These are phyloP conservation scores for Trichoderma sp. DNA, from an alignment of 2,329 filamentous ascomycete genomes.

Conservation along the genomic window DNA sequence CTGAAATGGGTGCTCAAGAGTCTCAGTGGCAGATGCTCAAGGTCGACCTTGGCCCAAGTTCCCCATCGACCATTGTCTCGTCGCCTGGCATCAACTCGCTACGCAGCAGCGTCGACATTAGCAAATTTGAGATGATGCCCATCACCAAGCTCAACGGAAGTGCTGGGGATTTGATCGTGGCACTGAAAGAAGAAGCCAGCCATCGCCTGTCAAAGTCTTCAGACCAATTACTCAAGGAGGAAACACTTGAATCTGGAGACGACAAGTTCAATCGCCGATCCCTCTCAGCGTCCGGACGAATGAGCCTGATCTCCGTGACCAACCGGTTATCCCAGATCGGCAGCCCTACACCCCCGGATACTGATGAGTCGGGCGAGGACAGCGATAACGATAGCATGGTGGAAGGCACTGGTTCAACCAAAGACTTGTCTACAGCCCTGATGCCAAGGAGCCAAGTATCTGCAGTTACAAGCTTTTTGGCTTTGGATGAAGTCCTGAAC, in stretches of 20 bases:
- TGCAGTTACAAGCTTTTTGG: slow-evolving; percentile 1
- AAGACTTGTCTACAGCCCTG: neutral
- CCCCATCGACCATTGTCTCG: slow-evolving; percentile 46
- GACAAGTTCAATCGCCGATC: slow-evolving; percentile 1
- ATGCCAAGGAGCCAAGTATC: neutral
- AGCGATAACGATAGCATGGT: slow-evolving; percentile 30
- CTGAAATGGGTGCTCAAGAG: slow-evolving; percentile 61
- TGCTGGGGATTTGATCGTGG: neutral
- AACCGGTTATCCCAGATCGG: slow-evolving; percentile 39
- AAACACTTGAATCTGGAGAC: neutral
- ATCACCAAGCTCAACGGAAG: neutral
- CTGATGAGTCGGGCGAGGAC: slow-evolving; percentile 44
- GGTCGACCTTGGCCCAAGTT: slow-evolving; percentile 50
- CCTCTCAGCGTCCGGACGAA: slow-evolving; percentile 6
- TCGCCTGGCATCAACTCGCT: slow-evolving; percentile 27
- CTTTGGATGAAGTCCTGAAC: neutral
- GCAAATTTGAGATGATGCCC: slow-evolving; percentile 2
- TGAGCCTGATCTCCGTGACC: slow-evolving; percentile 39
- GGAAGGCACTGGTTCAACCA: neutral
- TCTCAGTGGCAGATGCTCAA: slow-evolving; percentile 60
- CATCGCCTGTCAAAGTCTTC: neutral
- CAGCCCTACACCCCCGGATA: slow-evolving; percentile 56
- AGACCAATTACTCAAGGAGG: neutral
- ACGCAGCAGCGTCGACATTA: slow-evolving; percentile 21
- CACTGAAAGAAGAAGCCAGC: neutral